Conservation (phyloP, 345 rosid species). For the Eucalyptus brandiana region DNA sequence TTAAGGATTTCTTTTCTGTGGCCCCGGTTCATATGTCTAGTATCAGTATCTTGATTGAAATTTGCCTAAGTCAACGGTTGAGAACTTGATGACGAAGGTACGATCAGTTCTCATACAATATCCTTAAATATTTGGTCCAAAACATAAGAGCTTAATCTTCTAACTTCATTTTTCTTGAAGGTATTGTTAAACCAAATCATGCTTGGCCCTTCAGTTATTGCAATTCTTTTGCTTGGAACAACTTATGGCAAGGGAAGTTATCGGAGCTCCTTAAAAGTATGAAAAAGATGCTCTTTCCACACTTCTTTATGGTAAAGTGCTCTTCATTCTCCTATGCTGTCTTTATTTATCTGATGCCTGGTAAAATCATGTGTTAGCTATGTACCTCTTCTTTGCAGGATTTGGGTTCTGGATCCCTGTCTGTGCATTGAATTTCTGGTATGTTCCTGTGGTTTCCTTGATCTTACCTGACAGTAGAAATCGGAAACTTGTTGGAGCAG, state of each 20-base stretch:
- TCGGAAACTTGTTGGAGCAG: not conserved
- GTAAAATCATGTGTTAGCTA: not conserved
- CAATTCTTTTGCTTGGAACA: constrained; percentile 90
- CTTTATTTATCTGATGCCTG: not conserved
- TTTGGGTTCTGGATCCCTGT: constrained; percentile 56
- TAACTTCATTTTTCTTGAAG: constrained; percentile 14
- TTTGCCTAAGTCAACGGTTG: constrained; percentile 51
- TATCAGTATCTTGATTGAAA: constrained; percentile 59
- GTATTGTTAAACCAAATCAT: constrained; percentile 77
- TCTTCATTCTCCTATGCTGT: not conserved
- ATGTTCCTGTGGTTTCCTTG: not conserved
- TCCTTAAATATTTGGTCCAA: not conserved
- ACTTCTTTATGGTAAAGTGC: constrained; percentile 48
- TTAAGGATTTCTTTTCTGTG: constrained; percentile 80
- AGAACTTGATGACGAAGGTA: constrained; percentile 69
- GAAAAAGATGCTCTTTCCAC: constrained; percentile 74
- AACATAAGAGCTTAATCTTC: not conserved
- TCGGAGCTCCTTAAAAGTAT: constrained; percentile 70
- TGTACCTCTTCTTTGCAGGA: constrained; percentile 30
- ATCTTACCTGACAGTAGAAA: not conserved
- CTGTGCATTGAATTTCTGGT: constrained; percentile 56
- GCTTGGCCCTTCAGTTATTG: constrained; percentile 89
- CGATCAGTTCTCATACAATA: not conserved
- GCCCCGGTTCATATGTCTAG: constrained; percentile 88
- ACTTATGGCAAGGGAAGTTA: constrained; percentile 71